Evolutionary conservation across 163 green algal genomes (phyloP), one percentile per base, ranked within the genome.

Genomic region (Chloromonas sp.): DNA sequence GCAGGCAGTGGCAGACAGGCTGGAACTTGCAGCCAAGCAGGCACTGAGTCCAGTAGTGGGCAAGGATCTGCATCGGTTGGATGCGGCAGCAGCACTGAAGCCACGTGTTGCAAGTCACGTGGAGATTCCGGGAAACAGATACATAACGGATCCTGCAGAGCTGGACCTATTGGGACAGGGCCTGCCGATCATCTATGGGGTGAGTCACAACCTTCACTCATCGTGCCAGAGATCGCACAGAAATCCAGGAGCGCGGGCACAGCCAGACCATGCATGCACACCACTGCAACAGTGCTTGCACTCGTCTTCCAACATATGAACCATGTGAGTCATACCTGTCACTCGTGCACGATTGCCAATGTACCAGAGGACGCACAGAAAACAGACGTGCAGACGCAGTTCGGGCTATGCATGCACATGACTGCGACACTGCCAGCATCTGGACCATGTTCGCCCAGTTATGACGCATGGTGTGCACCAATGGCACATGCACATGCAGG

Each of bases 161-260:
- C 86, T 93, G 15, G 71, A 89, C 1, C 84, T 91, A 58, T 81
- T 92, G 0, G 90, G 90, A 2, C 36, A 85, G 1, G 90, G 90
- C 1, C 86, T 92, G 61, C 90, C 90, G 3, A 88, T 92, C 80
- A 86, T 92, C 57, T 62, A 90, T 61, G 90, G 90, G 85, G 90
- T 92, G 74, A 83, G 88, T 82, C 81, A 2, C 82, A 84, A 13
- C 60, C 11, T 78, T 62, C 60, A 74, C 36, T 36, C 36, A 36
- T 36, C 36, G 36, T 36, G 36, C 36, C 36, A 36, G 36, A 36
- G 36, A 36, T 36, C 36, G 36, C 36, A 36, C 36, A 36, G 36
- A 36, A 36, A 36, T 36, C 36, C 36, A 36, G 36, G 36, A 36
- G 36, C 36, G 36, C 36, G 36, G 36, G 36, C 36, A 36, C 36